These are phyloP conservation scores for Yamadazyma diddensiae DNA, from an alignment of 1,139 yeast genomes.

Conservation along the genomic window DNA sequence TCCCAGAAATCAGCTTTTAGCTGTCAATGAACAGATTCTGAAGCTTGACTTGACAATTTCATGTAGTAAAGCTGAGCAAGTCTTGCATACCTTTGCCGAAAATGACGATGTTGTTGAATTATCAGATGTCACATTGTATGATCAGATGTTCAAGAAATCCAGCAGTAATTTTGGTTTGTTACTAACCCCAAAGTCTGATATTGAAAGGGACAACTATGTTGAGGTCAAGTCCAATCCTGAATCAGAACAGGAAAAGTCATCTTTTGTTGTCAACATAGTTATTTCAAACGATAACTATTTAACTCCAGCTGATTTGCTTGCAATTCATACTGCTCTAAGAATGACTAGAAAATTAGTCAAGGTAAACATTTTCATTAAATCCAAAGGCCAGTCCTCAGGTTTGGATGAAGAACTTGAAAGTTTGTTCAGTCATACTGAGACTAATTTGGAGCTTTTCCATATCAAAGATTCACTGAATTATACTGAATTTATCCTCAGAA, in stretches of 20 bases:
- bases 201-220: background rate
- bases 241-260: background rate
- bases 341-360: conserved; percentile 15
- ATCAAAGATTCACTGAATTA: conserved; percentile 18
- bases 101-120: conserved; percentile 18
- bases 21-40: conserved; percentile 31
- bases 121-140: conserved; percentile 20
- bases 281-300: conserved; percentile 32
- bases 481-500: conserved; percentile 14
- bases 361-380: conserved; percentile 23
- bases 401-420: conserved; percentile 22
- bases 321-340: conserved; percentile 25
- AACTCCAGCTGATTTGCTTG: conserved; percentile 32
- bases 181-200: conserved; percentile 12
- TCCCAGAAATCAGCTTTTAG: conserved; percentile 25
- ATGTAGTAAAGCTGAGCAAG: conserved; percentile 21
- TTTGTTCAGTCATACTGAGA: conserved; percentile 13
- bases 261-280: conserved; percentile 19
- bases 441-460: conserved; percentile 3
- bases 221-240: conserved; percentile 10
- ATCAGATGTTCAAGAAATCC: conserved; percentile 23
- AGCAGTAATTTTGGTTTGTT: conserved; percentile 33
- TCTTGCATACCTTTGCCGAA: conserved; percentile 14
- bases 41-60: conserved; percentile 26
- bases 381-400: conserved; percentile 15